Evolutionary conservation across 345 rosid genomes (phyloP).

Genomic region (Hibiscus mutabilis): DNA sequence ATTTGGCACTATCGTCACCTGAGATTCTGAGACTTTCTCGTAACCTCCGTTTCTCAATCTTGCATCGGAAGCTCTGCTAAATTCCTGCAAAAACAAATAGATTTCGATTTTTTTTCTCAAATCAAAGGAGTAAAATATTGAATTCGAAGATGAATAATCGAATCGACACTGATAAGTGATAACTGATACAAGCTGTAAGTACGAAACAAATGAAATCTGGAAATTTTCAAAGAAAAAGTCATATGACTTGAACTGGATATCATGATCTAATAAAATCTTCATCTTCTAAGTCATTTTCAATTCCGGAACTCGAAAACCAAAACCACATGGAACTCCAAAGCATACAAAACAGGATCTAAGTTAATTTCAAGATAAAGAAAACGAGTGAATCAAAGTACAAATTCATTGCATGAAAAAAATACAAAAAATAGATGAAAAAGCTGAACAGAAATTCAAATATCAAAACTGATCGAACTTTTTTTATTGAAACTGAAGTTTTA

Average conservation of each 20-base stretch:
- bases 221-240: not conserved
- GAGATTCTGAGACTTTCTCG: constrained; percentile 18
- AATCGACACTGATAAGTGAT: not conserved
- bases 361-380: not conserved
- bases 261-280: constrained; percentile 5
- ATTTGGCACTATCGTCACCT: constrained; percentile 15
- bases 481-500: not conserved
- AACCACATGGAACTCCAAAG: not conserved
- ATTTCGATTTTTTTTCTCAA: not conserved
- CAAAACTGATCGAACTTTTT: constrained; percentile 6
- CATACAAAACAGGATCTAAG: not conserved
- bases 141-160: not conserved
- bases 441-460: not conserved
- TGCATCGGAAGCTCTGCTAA: constrained; percentile 17
- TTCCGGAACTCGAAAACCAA: not conserved
- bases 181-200: not conserved
- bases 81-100: constrained; percentile 6
- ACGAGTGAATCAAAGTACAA: not conserved
- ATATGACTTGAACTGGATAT: not conserved
- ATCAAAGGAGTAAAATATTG: not conserved
- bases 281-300: not conserved
- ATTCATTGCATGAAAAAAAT: not conserved
- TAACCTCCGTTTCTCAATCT: constrained; percentile 15
- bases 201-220: not conserved
- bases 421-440: not conserved